Conservation (phyloP, 2,329 filamentous ascomycete genomes). For the Passalora sequoiae region DNA sequence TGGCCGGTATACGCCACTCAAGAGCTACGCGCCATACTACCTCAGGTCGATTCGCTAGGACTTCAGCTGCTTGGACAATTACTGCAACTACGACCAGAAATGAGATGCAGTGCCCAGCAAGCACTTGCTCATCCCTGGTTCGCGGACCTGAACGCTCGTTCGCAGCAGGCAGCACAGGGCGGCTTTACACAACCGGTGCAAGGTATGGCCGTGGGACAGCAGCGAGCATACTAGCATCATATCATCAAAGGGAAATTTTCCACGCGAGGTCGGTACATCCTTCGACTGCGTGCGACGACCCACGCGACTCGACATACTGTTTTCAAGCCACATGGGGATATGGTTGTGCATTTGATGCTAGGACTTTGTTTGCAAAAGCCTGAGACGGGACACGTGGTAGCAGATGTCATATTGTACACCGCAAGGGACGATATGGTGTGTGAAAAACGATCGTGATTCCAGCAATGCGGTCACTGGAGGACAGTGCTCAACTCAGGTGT, state of each 20-base stretch:
- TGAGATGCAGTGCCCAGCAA: conserved; percentile 80
- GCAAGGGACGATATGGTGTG: no score
- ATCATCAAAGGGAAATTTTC: not conserved
- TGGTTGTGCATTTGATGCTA: no score
- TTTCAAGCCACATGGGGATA: no score
- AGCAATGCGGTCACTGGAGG: no score
- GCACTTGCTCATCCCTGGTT: conserved; percentile 93
- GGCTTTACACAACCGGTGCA: conserved; percentile 21
- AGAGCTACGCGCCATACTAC: conserved; percentile 78
- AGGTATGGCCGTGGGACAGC: conserved; percentile 19
- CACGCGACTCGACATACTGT: no score
- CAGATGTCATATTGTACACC: no score
- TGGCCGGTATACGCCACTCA: conserved; percentile 94
- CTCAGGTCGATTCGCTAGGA: conserved; percentile 80
- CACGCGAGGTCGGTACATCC: no score
- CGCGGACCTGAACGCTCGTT: conserved; percentile 55
- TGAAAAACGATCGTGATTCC: no score
- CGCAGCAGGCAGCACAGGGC: conserved; percentile 18
- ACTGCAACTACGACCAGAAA: conserved; percentile 87
- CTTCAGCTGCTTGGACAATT: conserved; percentile 84
- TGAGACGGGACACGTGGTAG: no score
- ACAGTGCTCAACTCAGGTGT: no score
- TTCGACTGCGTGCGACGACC: no score
- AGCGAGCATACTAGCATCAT: conserved; percentile 22
- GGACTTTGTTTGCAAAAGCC: no score